Percentiles rank a stretch among this genome's conserved stretches.
phyloP scores from a whole-genome alignment of 2,329 filamentous ascomycete species.

The Aspergillus niger region DNA sequence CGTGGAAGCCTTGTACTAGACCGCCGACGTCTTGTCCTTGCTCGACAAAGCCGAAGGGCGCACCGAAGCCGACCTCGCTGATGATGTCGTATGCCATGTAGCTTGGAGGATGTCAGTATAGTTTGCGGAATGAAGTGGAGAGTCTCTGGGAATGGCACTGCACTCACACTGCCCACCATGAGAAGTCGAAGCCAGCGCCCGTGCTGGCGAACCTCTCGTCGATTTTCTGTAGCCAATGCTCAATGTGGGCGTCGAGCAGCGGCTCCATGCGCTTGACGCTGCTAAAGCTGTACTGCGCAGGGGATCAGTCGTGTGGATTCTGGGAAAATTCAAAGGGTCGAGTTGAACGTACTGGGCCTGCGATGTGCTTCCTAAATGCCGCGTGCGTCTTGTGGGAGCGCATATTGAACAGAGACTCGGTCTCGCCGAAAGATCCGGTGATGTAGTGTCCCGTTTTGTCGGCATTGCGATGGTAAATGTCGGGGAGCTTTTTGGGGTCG shows the following conservation, averaged over 20 bases:
- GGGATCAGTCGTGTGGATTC: conserved; percentile 5
- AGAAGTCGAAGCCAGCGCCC: conserved; percentile 55
- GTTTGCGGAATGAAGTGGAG: not conserved
- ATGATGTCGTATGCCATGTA: conserved; percentile 62
- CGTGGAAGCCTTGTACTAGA: conserved; percentile 58
- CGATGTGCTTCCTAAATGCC: conserved; percentile 56
- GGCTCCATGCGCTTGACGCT: conserved; percentile 63
- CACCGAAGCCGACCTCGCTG: conserved; percentile 58
- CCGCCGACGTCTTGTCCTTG: conserved; percentile 55
- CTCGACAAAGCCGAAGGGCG: conserved; percentile 58
- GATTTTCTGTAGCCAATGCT: conserved; percentile 54
- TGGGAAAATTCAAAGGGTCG: no score
- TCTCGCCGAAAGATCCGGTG: conserved; percentile 58
- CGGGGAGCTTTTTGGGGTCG: conserved; percentile 57
- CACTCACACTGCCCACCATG: conserved; percentile 55
- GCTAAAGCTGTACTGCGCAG: conserved; percentile 52
- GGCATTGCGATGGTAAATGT: conserved; percentile 58
- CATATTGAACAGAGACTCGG: conserved; percentile 61
- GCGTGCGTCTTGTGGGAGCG: conserved; percentile 55
- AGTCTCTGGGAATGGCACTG: not conserved
- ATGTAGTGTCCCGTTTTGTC: conserved; percentile 63
- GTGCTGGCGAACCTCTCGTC: conserved; percentile 49
- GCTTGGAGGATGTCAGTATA: conserved; percentile 15
- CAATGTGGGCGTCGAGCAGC: conserved; percentile 54
- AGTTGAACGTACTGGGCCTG: conserved; percentile 43